Evolutionary conservation across 257 asterid species (phyloP), one percentile per base, ranked within the genome.

Genomic region (Solanum habrochaites): DNA sequence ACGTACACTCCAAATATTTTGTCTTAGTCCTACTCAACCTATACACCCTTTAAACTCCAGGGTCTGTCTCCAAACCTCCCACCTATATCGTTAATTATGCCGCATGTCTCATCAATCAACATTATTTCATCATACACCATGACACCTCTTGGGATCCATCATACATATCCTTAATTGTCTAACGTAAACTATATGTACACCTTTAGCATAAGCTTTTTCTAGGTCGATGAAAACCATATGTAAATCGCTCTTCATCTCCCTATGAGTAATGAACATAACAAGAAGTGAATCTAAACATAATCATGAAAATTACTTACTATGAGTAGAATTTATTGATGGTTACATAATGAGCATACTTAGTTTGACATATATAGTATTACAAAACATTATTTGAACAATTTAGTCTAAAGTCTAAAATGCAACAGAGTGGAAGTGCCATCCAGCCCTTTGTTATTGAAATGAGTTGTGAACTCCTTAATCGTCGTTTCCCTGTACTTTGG

Each of bases 401-500:
- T 77, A 31, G 23, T 15, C 83, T 47, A 86, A 23, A 86, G 87
- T 45, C 69, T 86, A 49, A 86, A 89, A 67, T 89, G 83, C 85
- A 83, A 66, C 73, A 89, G 83, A 86, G 88, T 66, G 56, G 90
- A 83, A 25, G 78, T 35, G 45, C 89, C 89, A 64, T 89, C 89
- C 13, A 89, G 62, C 6, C 89, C 90, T 49, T 35, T 89, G 42
- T 32, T 85, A 67, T 49, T 47, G 14, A 66, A 86, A 37, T 86
- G 11, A 11, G 77, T 49, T 20, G 72, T 83, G 29, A 18, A 89
- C 21, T 89, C 43, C 8, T 83, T 62, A 35, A 86, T 87, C 0
- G 89, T 89, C 13, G 89, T 89, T 70, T 87, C 89, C 77, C 43
- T 87, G 83, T 89, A 89, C 77, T 84, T 89, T 12, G 85, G 89